These are phyloP conservation scores for Leishmania braziliensis DNA, from an alignment of 208 protist species.

Conservation along the genomic window DNA sequence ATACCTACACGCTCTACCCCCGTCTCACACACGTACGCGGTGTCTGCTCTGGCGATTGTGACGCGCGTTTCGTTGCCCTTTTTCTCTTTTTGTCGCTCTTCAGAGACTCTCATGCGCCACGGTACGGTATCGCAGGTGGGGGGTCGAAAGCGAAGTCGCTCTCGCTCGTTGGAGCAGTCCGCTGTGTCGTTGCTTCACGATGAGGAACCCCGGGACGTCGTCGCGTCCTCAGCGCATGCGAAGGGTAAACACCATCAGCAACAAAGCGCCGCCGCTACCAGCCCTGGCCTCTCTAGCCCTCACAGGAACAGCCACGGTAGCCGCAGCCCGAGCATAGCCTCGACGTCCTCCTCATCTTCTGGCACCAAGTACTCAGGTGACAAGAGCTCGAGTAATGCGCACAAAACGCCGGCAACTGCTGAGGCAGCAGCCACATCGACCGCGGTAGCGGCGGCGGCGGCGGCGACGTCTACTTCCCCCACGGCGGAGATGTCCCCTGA, in stretches of 20 bases:
- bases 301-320: conserved; percentile 9
- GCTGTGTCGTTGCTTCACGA: neutral
- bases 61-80: neutral
- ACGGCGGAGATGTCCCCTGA: conserved; percentile 20
- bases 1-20: neutral
- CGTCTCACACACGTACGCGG: neutral
- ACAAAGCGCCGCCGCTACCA: neutral
- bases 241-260: neutral
- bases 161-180: conserved; percentile 17
- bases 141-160: conserved; percentile 34
- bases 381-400: neutral
- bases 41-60: neutral
- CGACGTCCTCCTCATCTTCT: conserved; percentile 6
- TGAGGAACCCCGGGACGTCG: neutral
- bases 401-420: conserved; percentile 8
- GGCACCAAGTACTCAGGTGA: conserved; percentile 9
- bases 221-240: neutral
- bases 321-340: conserved; percentile 6
- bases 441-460: neutral
- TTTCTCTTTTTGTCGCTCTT: neutral
- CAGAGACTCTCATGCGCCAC: conserved; percentile 15
- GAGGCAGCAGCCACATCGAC: neutral
- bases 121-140: conserved; percentile 4
- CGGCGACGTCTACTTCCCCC: conserved; percentile 9
- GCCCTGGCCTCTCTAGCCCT: conserved; percentile 1